A percentile compares a stretch with the other conserved stretches of the same genome.
phyloP scores from a whole-genome alignment of 148 eudicot species.

The Chenopodium album region DNA sequence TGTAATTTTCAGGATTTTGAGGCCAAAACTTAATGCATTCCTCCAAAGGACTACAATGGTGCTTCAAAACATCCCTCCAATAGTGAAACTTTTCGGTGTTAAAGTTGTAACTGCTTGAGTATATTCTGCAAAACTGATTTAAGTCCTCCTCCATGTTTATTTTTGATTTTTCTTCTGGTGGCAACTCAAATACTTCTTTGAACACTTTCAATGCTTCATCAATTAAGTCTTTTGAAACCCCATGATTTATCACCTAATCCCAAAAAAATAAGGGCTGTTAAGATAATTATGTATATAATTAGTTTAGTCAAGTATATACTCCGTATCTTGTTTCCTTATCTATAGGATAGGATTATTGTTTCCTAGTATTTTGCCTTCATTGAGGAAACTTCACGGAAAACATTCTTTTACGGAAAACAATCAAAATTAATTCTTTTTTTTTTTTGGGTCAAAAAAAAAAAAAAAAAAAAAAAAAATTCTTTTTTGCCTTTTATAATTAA shows the following conservation, averaged over 20 bases:
- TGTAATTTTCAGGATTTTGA: slow-evolving; percentile 1
- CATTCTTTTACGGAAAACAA: background rate
- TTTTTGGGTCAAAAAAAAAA: no score
- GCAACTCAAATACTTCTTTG: slow-evolving; percentile 12
- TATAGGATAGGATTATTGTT: no score
- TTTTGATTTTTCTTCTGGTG: slow-evolving; percentile 20
- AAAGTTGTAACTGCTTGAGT: slow-evolving; percentile 26
- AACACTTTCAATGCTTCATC: slow-evolving; percentile 8
- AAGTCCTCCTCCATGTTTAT: slow-evolving; percentile 11
- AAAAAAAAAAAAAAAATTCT: no score
- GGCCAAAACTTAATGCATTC: slow-evolving; percentile 23
- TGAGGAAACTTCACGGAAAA: no score
- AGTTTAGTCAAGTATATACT: no score
- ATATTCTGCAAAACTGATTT: slow-evolving; percentile 13
- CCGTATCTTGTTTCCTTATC: no score
- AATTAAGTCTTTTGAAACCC: slow-evolving; percentile 5
- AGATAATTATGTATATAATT: no score
- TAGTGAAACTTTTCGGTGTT: background rate
- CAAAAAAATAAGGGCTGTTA: background rate
- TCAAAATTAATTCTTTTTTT: no score
- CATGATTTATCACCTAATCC: slow-evolving; percentile 26
- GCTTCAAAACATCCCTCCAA: slow-evolving; percentile 21
- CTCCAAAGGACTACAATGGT: slow-evolving; percentile 16
- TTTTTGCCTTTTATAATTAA: no score
- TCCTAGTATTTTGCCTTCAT: no score